These are phyloP conservation scores for Neoarthrinium moseri DNA, from an alignment of 2,329 filamentous ascomycete genomes.

Conservation along the genomic window DNA sequence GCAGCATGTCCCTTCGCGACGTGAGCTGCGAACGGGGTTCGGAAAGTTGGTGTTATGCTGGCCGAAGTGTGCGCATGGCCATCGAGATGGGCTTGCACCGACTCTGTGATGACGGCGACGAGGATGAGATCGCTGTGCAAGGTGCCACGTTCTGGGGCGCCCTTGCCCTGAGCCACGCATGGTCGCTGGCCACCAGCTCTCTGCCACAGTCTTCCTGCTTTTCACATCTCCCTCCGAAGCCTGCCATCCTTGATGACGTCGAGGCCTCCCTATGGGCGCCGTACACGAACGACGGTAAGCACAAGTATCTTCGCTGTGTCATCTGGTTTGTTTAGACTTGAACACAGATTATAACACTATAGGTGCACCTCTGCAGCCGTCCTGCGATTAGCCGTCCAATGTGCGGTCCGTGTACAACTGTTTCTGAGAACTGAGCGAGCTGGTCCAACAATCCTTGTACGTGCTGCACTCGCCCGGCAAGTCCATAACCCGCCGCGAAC, in stretches of 20 bases:
- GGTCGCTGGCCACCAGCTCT: slow-evolving; percentile 63
- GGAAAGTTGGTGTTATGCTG: slow-evolving; percentile 70
- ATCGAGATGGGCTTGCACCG: slow-evolving; percentile 70
- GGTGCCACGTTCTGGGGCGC: slow-evolving; percentile 61
- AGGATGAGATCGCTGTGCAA: slow-evolving; percentile 57
- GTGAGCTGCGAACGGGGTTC: slow-evolving; percentile 71
- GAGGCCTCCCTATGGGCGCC: slow-evolving; percentile 60
- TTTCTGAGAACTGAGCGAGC: slow-evolving; percentile 70
- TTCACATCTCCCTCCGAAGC: slow-evolving; percentile 56
- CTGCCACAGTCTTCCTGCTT: slow-evolving; percentile 60
- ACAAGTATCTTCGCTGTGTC: not conserved
- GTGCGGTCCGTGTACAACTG: slow-evolving; percentile 67
- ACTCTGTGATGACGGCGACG: slow-evolving; percentile 43
- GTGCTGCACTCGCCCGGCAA: slow-evolving; percentile 70
- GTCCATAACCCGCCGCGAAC: slow-evolving; percentile 60
- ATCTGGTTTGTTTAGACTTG: slow-evolving; percentile 1
- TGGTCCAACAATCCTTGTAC: slow-evolving; percentile 70
- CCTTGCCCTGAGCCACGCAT: slow-evolving; percentile 62
- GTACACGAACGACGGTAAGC: slow-evolving; percentile 56
- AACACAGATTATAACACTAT: slow-evolving; percentile 12
- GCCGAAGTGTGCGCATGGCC: slow-evolving; percentile 69
- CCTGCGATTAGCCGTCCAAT: slow-evolving; percentile 62
- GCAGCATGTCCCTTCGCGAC: slow-evolving; percentile 74
- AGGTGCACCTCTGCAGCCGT: slow-evolving; percentile 54
- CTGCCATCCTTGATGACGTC: slow-evolving; percentile 57